A percentile compares a stretch with the other conserved stretches of the same genome.
phyloP scores from a whole-genome alignment of 305 asterid species.

The Fraxinus ornus region DNA sequence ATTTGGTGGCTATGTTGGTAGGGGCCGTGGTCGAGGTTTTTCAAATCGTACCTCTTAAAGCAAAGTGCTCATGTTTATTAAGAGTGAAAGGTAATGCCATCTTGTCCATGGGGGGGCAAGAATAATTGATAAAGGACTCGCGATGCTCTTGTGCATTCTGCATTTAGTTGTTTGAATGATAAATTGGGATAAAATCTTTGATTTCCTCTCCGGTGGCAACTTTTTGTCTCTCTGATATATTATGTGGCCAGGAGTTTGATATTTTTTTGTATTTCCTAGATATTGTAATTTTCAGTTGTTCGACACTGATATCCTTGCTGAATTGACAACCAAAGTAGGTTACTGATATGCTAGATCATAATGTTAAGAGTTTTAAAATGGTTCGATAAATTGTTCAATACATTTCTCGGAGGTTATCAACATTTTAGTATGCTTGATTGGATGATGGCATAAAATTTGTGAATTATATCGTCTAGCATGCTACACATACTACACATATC shows the following conservation, averaged over 20 bases:
- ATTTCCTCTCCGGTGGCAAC: constrained; percentile 11
- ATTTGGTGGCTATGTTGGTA: constrained; percentile 47
- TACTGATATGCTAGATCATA: neutral
- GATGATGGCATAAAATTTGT: neutral
- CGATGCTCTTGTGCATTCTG: constrained; percentile 43
- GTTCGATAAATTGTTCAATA: neutral
- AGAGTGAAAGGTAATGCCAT: constrained; percentile 29
- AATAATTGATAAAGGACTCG: constrained; percentile 33
- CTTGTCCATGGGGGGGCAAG: constrained; percentile 26
- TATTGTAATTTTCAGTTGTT: neutral
- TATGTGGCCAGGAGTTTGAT: neutral
- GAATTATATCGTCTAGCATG: neutral
- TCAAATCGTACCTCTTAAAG: constrained; percentile 42
- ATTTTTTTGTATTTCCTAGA: neutral
- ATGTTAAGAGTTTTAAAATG: neutral
- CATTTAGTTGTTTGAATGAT: constrained; percentile 27
- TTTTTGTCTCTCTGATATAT: neutral
- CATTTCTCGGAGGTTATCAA: neutral
- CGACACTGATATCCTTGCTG: neutral
- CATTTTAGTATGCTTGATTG: neutral
- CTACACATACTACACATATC: no score
- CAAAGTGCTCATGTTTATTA: constrained; percentile 7
- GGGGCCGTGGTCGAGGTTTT: constrained; percentile 75
- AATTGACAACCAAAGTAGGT: neutral
- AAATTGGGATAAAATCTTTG: constrained; percentile 25